Evolutionary conservation across 352 stramenopile species (phyloP), one percentile per base, ranked within the genome.

Genomic region (Pythium myriotylum): DNA sequence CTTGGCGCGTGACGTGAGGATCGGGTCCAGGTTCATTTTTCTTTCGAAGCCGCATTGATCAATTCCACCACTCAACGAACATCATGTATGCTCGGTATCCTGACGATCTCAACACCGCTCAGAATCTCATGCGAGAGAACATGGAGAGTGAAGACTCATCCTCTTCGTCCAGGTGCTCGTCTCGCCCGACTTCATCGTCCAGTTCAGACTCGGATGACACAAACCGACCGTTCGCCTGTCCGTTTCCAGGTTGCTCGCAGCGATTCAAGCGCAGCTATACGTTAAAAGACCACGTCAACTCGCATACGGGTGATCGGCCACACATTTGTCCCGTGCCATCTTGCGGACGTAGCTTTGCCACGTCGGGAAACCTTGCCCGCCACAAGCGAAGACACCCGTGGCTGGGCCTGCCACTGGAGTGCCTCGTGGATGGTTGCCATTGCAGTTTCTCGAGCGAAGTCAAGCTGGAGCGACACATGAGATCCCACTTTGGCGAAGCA

Each of bases 211-310:
- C n/a, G 33, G 33, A 40, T 14, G 33, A 40, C 33, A 40, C 33
- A 8, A 14, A 17, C 17, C 37, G 13, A 17, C 37, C 37, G 37
- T 43, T 20, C 37, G 13, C 29, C 29, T 61, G 54, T 22, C 32
- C 54, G 19, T 32, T 39, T 10, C 3, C 41, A 10, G 32, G 26
- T 3, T 61, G 54, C 32, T 6, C n/a, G 12, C 26, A 51, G n/a
- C 20, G 19, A 2, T 61, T 61, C 29, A n/a, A 20, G 12, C 54
- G 54, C 1, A 29, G 33, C 47, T 90, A 86, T 61, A 89, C 81
- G 32, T 61, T 88, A 39, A 84, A 81, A 45, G 80, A 89, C 45
- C 84, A 93, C 65, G 72, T 89, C 58, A 90, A 90, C 74, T 89
- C 79, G 35, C 84, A 92, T 70, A 91, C 81, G 46, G 84, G 84